Conservation (phyloP, 495 filamentous ascomycete genomes). For the Platismatia glauca region DNA sequence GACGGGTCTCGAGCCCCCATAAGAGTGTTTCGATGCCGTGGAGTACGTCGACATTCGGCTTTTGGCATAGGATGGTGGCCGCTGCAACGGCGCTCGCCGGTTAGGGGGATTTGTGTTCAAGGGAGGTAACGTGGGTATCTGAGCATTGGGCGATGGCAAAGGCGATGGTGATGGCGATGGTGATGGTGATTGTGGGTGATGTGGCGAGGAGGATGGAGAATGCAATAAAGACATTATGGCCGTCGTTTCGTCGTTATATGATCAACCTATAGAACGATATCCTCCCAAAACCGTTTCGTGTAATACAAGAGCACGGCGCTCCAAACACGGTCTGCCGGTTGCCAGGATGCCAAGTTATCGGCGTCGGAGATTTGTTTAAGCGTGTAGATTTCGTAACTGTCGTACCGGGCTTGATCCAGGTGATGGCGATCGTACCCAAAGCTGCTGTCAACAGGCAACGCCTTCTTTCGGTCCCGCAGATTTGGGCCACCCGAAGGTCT, state of each 20-base stretch:
- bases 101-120: constrained; percentile 52
- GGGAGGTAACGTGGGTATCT: constrained; percentile 51
- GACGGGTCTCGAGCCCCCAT: constrained; percentile 57
- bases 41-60: constrained; percentile 66
- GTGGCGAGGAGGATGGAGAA: constrained; percentile 33
- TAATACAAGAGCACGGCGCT: neutral
- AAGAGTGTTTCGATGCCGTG: constrained; percentile 46
- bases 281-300: neutral
- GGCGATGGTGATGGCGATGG: constrained; percentile 28
- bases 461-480: neutral
- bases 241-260: constrained; percentile 13
- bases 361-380: neutral
- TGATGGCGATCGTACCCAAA: neutral
- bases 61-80: constrained; percentile 62
- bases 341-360: neutral
- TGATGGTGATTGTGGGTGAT: constrained; percentile 31
- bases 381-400: neutral
- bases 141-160: constrained; percentile 37
- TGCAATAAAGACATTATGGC: constrained; percentile 25
- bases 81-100: constrained; percentile 50
- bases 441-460: neutral
- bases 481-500: neutral
- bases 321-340: neutral
- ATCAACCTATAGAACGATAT: neutral
- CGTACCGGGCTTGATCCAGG: neutral